A percentile compares a stretch with the other conserved stretches of the same genome.
Conservation (phyloP, 495 filamentous ascomycete species). For the Lentithecium fluviatile region DNA sequence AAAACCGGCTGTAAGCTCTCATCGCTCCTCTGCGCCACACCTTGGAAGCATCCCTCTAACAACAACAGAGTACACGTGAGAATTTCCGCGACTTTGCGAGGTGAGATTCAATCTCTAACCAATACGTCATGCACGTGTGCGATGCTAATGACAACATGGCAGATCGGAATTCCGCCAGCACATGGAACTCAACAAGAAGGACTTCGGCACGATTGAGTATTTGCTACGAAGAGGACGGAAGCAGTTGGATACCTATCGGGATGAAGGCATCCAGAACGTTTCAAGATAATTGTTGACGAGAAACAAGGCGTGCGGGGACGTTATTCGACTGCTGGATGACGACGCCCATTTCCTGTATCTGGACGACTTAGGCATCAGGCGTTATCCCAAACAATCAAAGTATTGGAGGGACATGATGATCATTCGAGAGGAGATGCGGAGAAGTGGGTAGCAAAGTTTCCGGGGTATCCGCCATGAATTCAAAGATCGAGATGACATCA, state of each 20-base stretch:
- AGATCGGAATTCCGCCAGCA: constrained; percentile 70
- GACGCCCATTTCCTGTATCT: no score
- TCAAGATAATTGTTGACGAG: constrained; percentile 39
- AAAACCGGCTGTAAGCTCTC: constrained; percentile 67
- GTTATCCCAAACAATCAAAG: no score
- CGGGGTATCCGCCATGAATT: no score
- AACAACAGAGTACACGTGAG: constrained; percentile 48
- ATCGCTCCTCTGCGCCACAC: constrained; percentile 13
- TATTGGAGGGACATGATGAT: no score
- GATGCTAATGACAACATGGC: neutral
- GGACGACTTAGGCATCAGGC: no score
- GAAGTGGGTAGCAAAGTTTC: no score
- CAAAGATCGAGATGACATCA: no score
- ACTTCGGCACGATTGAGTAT: constrained; percentile 87
- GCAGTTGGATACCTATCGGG: constrained; percentile 82
- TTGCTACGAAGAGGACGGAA: constrained; percentile 78
- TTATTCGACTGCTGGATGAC: no score
- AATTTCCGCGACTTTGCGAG: constrained; percentile 59
- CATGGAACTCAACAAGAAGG: constrained; percentile 71
- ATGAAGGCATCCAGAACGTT: constrained; percentile 82
- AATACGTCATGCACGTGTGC: neutral
- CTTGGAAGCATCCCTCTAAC: constrained; percentile 20
- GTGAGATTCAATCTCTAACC: constrained; percentile 39
- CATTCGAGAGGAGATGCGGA: no score
- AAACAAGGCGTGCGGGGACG: no score